Evolutionary conservation across 2,329 filamentous ascomycete genomes (phyloP).

Genomic region (Celoporthe dispersa): DNA sequence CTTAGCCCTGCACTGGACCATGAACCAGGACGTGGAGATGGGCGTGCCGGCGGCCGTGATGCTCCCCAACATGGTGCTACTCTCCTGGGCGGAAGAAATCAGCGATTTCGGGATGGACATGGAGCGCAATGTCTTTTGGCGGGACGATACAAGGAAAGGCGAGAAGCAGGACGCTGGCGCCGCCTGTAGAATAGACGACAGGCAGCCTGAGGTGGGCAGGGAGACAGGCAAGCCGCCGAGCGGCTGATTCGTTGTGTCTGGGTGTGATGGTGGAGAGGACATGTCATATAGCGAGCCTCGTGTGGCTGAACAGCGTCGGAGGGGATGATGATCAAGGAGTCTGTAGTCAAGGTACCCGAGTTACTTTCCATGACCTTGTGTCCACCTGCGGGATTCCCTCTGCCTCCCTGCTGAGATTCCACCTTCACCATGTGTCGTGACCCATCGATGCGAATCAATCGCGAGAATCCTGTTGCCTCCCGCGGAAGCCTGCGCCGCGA

Average conservation of each 20-base stretch:
- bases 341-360: not conserved
- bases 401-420: not conserved
- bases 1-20: not conserved
- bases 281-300: not conserved
- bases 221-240: not conserved
- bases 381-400: not conserved
- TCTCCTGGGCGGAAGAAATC: not conserved
- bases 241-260: not conserved
- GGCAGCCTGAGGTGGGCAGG: not conserved
- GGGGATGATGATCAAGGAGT: not conserved
- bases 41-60: not conserved
- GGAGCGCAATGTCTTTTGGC: not conserved
- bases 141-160: not conserved
- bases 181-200: not conserved
- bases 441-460: too few species aligned
- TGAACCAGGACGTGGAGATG: not conserved
- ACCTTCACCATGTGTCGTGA: not conserved
- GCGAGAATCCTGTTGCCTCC: too few species aligned
- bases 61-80: not conserved
- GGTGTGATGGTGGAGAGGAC: too few species aligned
- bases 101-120: not conserved
- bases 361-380: not conserved
- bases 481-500: too few species aligned
- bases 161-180: not conserved
- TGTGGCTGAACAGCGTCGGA: constrained; percentile 1